Percentiles rank a stretch among this genome's conserved stretches.
Conservation (phyloP, 2,329 filamentous ascomycete species). For the Fusarium nisikadoi region DNA sequence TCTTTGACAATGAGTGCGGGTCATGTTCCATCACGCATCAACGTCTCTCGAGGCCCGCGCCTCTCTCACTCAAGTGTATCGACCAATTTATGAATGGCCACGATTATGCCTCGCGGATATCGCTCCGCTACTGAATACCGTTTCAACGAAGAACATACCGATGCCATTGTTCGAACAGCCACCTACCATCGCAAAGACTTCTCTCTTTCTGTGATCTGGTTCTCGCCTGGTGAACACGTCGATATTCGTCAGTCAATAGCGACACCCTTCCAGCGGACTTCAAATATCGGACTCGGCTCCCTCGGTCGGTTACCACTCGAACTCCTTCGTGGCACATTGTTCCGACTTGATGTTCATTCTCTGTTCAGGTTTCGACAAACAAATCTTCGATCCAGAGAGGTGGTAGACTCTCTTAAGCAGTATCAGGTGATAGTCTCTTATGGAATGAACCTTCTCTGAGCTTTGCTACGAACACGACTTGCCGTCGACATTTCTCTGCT, state of each 20-base stretch:
- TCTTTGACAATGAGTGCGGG: no score
- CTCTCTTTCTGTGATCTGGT: background rate
- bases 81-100: no score
- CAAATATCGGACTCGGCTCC: accelerated
- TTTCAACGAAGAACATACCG: background rate
- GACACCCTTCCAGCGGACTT: background rate
- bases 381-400: conserved; percentile 42
- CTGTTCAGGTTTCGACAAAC: conserved; percentile 48
- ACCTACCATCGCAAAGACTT: background rate
- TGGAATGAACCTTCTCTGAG: conserved; percentile 48
- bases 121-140: background rate
- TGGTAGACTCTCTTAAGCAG: conserved; percentile 42
- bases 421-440: conserved; percentile 43
- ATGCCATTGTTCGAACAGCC: background rate
- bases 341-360: conserved; percentile 46
- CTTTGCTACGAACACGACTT: conserved; percentile 47
- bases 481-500: conserved; percentile 40
- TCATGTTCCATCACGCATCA: no score
- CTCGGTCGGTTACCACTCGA: background rate
- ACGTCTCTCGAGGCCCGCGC: background rate
- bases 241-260: background rate
- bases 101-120: background rate
- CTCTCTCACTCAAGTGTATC: no score
- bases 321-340: conserved; percentile 34
- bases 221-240: background rate